phyloP scores from a whole-genome alignment of 139 green algal species.

The Axilococcus clingmanii region DNA sequence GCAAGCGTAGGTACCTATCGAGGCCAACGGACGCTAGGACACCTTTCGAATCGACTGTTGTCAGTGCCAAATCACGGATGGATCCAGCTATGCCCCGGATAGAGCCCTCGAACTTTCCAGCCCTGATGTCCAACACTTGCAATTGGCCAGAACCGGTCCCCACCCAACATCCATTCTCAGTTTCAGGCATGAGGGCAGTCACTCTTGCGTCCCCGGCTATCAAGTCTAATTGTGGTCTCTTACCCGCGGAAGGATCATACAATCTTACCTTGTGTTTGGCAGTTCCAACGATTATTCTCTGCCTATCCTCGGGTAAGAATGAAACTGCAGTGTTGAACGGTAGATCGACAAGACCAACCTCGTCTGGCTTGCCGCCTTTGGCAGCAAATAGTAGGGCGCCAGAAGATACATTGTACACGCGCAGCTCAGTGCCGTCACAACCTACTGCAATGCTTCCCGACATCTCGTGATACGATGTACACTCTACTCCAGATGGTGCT shows the following conservation, averaged over 20 bases:
- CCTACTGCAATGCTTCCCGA: slow-evolving; percentile 23
- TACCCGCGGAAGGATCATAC: slow-evolving; percentile 33
- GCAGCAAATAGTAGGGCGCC: slow-evolving; percentile 10
- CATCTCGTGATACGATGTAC: slow-evolving; percentile 2
- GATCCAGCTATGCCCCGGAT: slow-evolving; percentile 39
- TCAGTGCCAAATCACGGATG: slow-evolving; percentile 28
- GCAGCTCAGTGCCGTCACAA: slow-evolving; percentile 25
- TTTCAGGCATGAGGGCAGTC: slow-evolving; percentile 31
- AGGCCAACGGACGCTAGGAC: slow-evolving; percentile 51
- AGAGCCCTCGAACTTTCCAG: slow-evolving; percentile 25
- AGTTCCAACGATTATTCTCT: slow-evolving; percentile 23
- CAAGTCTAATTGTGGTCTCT: slow-evolving; percentile 49
- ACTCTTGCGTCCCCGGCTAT: slow-evolving; percentile 38
- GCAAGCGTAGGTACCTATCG: slow-evolving; percentile 54
- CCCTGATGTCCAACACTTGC: slow-evolving; percentile 42
- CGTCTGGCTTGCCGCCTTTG: slow-evolving; percentile 34
- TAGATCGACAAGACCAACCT: slow-evolving; percentile 27
- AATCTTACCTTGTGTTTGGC: slow-evolving; percentile 33
- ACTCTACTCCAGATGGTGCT: neutral
- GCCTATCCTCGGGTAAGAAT: slow-evolving; percentile 9
- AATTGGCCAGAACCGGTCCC: slow-evolving; percentile 46
- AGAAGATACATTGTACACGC: slow-evolving; percentile 22
- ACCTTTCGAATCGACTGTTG: slow-evolving; percentile 20
- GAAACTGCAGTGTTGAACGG: slow-evolving; percentile 21
- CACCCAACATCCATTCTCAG: slow-evolving; percentile 43